phyloP scores from a whole-genome alignment of 805 yeast genomes.

The Starmerella apicola region DNA sequence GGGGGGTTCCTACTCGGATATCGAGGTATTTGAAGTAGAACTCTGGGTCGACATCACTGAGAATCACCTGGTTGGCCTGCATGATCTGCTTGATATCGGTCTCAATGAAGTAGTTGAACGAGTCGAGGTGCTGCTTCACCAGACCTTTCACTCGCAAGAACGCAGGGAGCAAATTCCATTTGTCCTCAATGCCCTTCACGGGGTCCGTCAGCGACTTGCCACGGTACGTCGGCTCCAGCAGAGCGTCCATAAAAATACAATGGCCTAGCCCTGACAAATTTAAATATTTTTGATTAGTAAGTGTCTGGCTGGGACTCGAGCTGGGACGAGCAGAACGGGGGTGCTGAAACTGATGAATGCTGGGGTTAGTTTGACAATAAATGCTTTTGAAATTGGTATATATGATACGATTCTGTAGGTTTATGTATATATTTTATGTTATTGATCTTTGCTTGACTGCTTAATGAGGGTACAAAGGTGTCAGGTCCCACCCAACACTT shows the following conservation, averaged over 20 bases:
- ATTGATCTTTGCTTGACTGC: no score
- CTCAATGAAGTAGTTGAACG: slow-evolving; percentile 95
- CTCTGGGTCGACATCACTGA: slow-evolving; percentile 95
- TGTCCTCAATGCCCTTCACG: slow-evolving; percentile 83
- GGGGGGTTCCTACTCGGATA: slow-evolving; percentile 66
- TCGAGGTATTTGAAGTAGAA: slow-evolving; percentile 87
- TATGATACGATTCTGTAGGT: no score
- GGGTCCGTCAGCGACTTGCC: slow-evolving; percentile 83
- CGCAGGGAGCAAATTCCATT: slow-evolving; percentile 95
- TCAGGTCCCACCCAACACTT: no score
- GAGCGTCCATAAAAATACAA: slow-evolving; percentile 40
- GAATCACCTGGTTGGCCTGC: slow-evolving; percentile 73
- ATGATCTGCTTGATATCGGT: slow-evolving; percentile 86
- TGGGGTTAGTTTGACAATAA: no score
- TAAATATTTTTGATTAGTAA: no score
- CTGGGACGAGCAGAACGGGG: no score
- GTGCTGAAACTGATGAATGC: no score
- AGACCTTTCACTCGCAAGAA: slow-evolving; percentile 89
- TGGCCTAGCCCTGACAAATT: no score
- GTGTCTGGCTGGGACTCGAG: no score
- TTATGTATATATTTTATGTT: no score
- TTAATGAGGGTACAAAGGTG: no score
- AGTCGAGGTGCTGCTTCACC: slow-evolving; percentile 93
- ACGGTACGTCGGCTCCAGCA: slow-evolving; percentile 66
- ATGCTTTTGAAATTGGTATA: no score